A percentile compares a stretch with the other conserved stretches of the same genome.
phyloP scores from a whole-genome alignment of 495 filamentous ascomycete species.

The Rostrohypoxylon terebratum region DNA sequence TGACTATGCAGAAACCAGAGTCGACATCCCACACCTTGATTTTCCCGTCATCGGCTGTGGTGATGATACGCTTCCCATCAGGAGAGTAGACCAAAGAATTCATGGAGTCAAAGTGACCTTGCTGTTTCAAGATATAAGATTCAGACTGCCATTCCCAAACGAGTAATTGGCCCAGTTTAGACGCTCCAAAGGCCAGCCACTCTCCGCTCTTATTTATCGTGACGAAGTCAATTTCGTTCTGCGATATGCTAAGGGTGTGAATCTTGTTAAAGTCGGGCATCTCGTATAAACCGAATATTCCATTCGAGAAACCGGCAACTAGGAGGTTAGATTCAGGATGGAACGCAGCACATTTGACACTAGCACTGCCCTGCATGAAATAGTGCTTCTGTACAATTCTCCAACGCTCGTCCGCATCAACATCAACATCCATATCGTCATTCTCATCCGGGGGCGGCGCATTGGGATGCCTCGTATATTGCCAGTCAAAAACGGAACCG shows the following conservation, averaged over 20 bases:
- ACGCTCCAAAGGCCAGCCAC: slow-evolving; percentile 98
- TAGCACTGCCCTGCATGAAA: slow-evolving; percentile 90
- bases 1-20: slow-evolving; percentile 97
- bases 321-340: slow-evolving; percentile 87
- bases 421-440: slow-evolving; percentile 67
- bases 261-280: slow-evolving; percentile 97
- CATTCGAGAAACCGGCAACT: slow-evolving; percentile 93
- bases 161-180: slow-evolving; percentile 90
- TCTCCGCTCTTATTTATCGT: slow-evolving; percentile 93
- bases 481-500: slow-evolving; percentile 71
- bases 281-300: slow-evolving; percentile 92
- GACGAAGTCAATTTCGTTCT: slow-evolving; percentile 94
- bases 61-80: slow-evolving; percentile 91
- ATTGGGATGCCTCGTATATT: slow-evolving; percentile 69
- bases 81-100: slow-evolving; percentile 93
- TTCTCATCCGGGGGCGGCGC: slow-evolving; percentile 64
- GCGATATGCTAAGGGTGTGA: slow-evolving; percentile 89
- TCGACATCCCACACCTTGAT: slow-evolving; percentile 98
- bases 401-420: slow-evolving; percentile 77
- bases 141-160: slow-evolving; percentile 99
- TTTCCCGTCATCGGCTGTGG: slow-evolving; percentile 94
- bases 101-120: slow-evolving; percentile 97
- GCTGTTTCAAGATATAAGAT: slow-evolving; percentile 98
- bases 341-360: slow-evolving; percentile 87
- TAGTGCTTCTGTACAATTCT: slow-evolving; percentile 87